Conservation (phyloP, 192 early-diverging fungal species). For the Entophlyctis helioformis region DNA sequence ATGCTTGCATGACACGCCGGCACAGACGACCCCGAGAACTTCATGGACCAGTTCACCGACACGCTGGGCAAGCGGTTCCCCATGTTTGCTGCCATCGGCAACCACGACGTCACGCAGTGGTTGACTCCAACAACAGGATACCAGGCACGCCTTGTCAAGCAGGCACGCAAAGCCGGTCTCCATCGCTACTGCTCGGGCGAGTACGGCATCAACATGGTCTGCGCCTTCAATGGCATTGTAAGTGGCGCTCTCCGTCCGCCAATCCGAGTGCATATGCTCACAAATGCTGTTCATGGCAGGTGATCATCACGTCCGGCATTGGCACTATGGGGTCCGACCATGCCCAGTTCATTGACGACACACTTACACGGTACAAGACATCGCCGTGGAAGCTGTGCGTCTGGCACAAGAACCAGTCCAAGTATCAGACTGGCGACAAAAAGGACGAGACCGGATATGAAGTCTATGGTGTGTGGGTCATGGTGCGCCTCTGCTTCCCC, state of each 20-base stretch:
- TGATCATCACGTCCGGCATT: slow-evolving; percentile 18
- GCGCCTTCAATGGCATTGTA: slow-evolving; percentile 13
- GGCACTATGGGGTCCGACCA: slow-evolving; percentile 20
- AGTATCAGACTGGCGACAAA: slow-evolving; percentile 23
- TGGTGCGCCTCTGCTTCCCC: background rate
- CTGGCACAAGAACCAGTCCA: slow-evolving; percentile 31
- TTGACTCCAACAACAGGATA: slow-evolving; percentile 14
- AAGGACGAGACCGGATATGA: slow-evolving; percentile 22
- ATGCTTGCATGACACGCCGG: no score
- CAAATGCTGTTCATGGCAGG: background rate
- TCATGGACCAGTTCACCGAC: slow-evolving; percentile 8
- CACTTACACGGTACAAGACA: slow-evolving; percentile 6
- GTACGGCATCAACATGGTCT: slow-evolving; percentile 17
- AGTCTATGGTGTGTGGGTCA: slow-evolving; percentile 12
- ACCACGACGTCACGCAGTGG: slow-evolving; percentile 25
- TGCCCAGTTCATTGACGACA: slow-evolving; percentile 8
- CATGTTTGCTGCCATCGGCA: slow-evolving; percentile 16
- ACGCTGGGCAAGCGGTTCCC: slow-evolving; percentile 12
- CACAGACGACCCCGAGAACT: slow-evolving; percentile 13
- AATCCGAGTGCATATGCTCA: background rate
- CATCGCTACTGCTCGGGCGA: slow-evolving; percentile 18
- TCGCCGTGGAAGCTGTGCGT: slow-evolving; percentile 21
- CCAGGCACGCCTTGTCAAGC: slow-evolving; percentile 10
- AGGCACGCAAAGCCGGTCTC: background rate
- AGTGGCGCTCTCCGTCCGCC: background rate